Evolutionary conservation across 768 basidiomycete species (phyloP), one percentile per base, ranked within the genome.

Genomic region (Pisolithus tinctorius): DNA sequence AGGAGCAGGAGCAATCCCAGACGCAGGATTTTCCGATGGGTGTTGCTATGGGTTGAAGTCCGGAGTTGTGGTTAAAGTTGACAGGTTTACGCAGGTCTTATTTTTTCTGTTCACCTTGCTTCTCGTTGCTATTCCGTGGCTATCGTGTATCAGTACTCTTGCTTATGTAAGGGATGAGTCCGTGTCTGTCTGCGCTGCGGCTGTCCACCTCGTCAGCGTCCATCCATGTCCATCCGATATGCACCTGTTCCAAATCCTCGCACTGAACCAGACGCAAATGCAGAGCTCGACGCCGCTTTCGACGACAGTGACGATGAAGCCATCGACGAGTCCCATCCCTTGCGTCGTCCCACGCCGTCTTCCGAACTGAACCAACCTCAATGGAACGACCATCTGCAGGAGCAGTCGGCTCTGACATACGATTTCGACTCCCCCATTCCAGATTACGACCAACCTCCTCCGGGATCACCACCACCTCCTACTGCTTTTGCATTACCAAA

Each of bases 261-360:
- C 58, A 68, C 74, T 16, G 78, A 79, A 62, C 70, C 68, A 43
- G 70, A 75, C 49, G 65, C 72, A 8, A 70, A 74, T 44, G 64
- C 75, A 52, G 85, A 92, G 72, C 82, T 93, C 79, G 86, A 93
- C 62, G 89, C 89, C 23, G 90, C 92, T 2, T 93, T 93, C 58
- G 84, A 84, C 64, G 86, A 88, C 58, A 78, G 81, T 4, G 88
- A 89, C 50, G 84, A 84, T 54, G 83, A 86, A 44, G 81, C 81
- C 20, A 1, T 42, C 27, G 69, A 76, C 53, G 69, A 78, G 48
- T 75, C 76, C 17, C 77, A 69, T 31, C 83, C 81, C 45, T 62
- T 82, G 56, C 77, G 77, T 56, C 76, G 70, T 27, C 67, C 40
- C 49, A 58, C 42, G 44, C 56, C 41, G 48, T 59, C 27, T 51